phyloP scores from a whole-genome alignment of 129 eudicot species.

The Oenanthe sinensis region DNA sequence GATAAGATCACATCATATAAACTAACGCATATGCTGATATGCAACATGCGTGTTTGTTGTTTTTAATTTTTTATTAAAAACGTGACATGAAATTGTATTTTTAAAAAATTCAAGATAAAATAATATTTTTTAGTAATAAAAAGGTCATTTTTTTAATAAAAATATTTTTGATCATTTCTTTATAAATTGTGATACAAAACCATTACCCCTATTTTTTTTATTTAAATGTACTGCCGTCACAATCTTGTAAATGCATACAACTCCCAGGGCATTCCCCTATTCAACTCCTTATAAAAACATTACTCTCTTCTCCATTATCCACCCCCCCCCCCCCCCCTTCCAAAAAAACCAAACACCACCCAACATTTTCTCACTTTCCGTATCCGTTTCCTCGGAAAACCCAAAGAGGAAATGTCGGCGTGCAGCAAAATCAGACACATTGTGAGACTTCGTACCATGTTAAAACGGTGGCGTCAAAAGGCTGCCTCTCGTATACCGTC shows the following conservation, averaged over 20 bases:
- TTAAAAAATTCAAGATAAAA: too few species aligned
- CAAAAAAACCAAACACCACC: background rate
- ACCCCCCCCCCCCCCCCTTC: background rate
- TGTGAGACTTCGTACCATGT: constrained; percentile 71
- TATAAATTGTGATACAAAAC: too few species aligned
- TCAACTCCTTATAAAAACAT: background rate
- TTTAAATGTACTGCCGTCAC: background rate
- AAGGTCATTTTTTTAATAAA: too few species aligned
- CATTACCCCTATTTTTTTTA: too few species aligned
- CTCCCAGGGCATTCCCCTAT: background rate
- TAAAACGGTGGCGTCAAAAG: constrained; percentile 65
- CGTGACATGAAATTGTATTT: too few species aligned
- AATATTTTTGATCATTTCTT: too few species aligned
- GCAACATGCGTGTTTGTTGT: too few species aligned
- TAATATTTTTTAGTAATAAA: too few species aligned
- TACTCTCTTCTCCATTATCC: background rate
- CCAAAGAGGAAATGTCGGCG: constrained; percentile 38
- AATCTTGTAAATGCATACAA: background rate
- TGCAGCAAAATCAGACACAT: constrained; percentile 92
- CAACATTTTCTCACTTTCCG: background rate
- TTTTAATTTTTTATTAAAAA: too few species aligned
- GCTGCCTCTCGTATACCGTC: constrained; percentile 52
- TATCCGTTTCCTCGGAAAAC: background rate
- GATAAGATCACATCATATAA: too few species aligned
- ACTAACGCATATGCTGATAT: too few species aligned